Evolutionary conservation across 106 monocot genomes (phyloP).

Genomic region (Chionographis japonica): DNA sequence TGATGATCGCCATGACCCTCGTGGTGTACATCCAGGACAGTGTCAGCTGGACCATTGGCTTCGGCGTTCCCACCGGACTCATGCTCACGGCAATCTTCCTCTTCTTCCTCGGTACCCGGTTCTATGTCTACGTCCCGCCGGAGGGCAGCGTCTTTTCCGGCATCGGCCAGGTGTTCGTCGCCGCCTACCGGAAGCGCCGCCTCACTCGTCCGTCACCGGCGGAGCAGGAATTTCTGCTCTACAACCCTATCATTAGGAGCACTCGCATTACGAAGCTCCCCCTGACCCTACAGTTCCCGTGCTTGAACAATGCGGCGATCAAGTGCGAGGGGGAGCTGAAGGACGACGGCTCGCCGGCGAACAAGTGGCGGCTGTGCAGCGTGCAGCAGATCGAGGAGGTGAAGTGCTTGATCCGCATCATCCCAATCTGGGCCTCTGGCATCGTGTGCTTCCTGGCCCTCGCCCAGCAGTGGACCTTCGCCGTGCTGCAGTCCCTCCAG

Average conservation of each 20-base stretch:
- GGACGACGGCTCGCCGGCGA: conserved; percentile 13
- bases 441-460: conserved; percentile 37
- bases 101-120: conserved; percentile 45
- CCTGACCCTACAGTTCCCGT: conserved; percentile 35
- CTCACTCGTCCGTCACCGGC: conserved; percentile 9
- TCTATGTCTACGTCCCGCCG: conserved; percentile 19
- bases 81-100: conserved; percentile 40
- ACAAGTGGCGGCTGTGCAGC: conserved; percentile 41
- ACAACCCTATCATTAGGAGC: conserved; percentile 12
- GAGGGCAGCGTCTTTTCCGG: conserved; percentile 38
- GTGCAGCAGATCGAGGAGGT: conserved; percentile 62
- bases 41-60: conserved; percentile 67
- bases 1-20: conserved; percentile 35
- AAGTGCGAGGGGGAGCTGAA: conserved; percentile 29
- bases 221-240: conserved; percentile 9
- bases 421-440: conserved; percentile 53
- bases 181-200: conserved; percentile 16
- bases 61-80: conserved; percentile 34
- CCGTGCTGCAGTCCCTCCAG: conserved; percentile 37
- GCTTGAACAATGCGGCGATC: conserved; percentile 69
- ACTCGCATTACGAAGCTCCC: conserved; percentile 16
- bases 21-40: conserved; percentile 69
- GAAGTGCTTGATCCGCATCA: conserved; percentile 49
- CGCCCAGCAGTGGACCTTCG: conserved; percentile 37
- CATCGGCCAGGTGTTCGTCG: conserved; percentile 19